phyloP scores from a whole-genome alignment of 495 filamentous ascomycete genomes.

The Evansstolkia leycettana region DNA sequence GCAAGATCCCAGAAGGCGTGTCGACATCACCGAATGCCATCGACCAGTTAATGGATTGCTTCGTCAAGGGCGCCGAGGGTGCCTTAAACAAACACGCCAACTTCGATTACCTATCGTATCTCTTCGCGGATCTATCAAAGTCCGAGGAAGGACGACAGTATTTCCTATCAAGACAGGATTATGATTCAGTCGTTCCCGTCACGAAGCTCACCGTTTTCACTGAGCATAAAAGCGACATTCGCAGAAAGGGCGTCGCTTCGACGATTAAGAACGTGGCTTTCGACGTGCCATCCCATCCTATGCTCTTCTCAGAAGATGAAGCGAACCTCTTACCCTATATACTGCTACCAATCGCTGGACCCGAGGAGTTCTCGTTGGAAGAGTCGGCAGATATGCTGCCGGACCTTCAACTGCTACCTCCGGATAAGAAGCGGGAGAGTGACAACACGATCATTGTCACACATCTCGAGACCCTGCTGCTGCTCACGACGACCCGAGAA shows the following conservation, averaged over 20 bases:
- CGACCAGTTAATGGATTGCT: constrained; percentile 88
- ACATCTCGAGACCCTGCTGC: constrained; percentile 74
- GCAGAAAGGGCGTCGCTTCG: constrained; percentile 80
- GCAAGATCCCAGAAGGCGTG: constrained; percentile 44
- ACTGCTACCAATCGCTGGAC: constrained; percentile 53
- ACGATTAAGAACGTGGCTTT: constrained; percentile 81
- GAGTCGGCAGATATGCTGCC: constrained; percentile 72
- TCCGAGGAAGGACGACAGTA: constrained; percentile 60
- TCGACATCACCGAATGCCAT: constrained; percentile 60
- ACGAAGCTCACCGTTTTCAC: constrained; percentile 89
- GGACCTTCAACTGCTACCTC: constrained; percentile 76
- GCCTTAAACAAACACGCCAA: constrained; percentile 74
- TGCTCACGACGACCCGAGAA: constrained; percentile 67
- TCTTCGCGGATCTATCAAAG: constrained; percentile 88
- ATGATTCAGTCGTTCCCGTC: constrained; percentile 69
- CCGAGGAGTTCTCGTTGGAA: constrained; percentile 45
- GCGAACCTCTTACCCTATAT: constrained; percentile 80
- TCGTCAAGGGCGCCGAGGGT: constrained; percentile 78
- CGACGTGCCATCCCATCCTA: constrained; percentile 55
- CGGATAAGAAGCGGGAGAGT: constrained; percentile 72
- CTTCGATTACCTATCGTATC: constrained; percentile 84
- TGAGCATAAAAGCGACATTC: constrained; percentile 65
- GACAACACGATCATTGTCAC: constrained; percentile 66
- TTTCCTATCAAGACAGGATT: constrained; percentile 58
- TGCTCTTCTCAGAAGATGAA: constrained; percentile 59